Conservation (phyloP, 2,329 filamentous ascomycete species). For the Xenoacremonium recifei region DNA sequence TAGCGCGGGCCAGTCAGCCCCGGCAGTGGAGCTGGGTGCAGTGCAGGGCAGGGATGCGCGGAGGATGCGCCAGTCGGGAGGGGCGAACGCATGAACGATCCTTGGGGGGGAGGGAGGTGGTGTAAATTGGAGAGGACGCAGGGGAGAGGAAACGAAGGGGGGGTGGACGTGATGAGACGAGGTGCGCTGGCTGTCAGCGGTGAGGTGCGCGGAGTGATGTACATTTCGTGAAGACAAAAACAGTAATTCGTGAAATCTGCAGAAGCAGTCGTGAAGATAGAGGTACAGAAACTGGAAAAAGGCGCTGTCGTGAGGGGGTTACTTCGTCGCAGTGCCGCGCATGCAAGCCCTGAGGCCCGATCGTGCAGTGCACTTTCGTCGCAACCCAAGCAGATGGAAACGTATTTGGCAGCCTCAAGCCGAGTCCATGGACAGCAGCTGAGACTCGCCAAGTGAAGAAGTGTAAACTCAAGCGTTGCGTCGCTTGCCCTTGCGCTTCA, state of each 20-base stretch:
- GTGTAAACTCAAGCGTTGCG: slow-evolving; percentile 6
- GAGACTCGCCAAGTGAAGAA: background rate
- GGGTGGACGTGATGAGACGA: background rate
- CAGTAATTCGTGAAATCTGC: background rate
- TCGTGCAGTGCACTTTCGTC: too few species aligned
- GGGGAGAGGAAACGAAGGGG: too few species aligned
- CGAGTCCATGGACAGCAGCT: too few species aligned
- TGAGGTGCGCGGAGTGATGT: background rate
- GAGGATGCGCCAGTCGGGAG: background rate
- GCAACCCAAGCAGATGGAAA: too few species aligned
- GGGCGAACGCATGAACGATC: slow-evolving; percentile 1
- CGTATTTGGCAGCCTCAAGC: too few species aligned
- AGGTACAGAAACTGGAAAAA: too few species aligned
- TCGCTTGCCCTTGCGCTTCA: slow-evolving; percentile 7
- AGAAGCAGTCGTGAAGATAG: too few species aligned
- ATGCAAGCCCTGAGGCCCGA: too few species aligned
- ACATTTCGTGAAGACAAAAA: background rate
- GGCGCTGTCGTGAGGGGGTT: too few species aligned
- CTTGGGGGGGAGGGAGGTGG: background rate
- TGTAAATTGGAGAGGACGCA: background rate
- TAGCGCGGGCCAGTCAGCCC: too few species aligned
- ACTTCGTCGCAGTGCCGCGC: too few species aligned
- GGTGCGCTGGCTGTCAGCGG: background rate
- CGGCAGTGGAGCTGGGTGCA: too few species aligned
- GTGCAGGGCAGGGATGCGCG: background rate